A percentile compares a stretch with the other conserved stretches of the same genome.
These are phyloP conservation scores for Heliamphora pulchella DNA, from an alignment of 179 eudicot species.

Conservation along the genomic window DNA sequence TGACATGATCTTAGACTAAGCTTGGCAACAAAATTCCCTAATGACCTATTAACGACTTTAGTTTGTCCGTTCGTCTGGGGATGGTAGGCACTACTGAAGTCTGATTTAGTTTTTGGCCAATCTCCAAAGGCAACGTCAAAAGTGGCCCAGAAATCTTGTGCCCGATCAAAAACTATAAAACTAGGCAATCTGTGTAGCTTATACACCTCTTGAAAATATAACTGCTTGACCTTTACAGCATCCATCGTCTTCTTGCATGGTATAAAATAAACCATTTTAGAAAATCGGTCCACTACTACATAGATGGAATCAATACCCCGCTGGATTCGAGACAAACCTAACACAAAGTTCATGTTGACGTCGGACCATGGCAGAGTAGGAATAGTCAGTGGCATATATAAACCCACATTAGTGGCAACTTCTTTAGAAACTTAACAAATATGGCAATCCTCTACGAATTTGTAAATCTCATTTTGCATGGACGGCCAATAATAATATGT, in stretches of 20 bases:
- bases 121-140: background rate
- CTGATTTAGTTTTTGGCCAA: too few species aligned
- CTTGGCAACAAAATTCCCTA: too few species aligned
- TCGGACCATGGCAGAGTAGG: constrained; percentile 9
- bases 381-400: constrained; percentile 3
- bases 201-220: constrained; percentile 11
- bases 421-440: background rate
- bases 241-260: constrained; percentile 8
- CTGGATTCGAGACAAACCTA: background rate
- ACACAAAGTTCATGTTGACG: constrained; percentile 18
- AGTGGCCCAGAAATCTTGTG: background rate
- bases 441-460: background rate
- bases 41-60: background rate
- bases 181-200: background rate
- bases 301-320: constrained; percentile 8
- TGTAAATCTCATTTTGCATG: too few species aligned
- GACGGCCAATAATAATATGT: too few species aligned
- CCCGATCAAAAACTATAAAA: constrained; percentile 8
- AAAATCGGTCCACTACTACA: constrained; percentile 14
- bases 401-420: background rate
- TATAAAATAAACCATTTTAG: constrained; percentile 21
- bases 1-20: too few species aligned
- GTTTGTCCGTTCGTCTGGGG: too few species aligned
- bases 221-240: background rate
- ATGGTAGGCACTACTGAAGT: too few species aligned